Conservation (phyloP, 192 early-diverging fungal species). For the Kickxella alabastrina region DNA sequence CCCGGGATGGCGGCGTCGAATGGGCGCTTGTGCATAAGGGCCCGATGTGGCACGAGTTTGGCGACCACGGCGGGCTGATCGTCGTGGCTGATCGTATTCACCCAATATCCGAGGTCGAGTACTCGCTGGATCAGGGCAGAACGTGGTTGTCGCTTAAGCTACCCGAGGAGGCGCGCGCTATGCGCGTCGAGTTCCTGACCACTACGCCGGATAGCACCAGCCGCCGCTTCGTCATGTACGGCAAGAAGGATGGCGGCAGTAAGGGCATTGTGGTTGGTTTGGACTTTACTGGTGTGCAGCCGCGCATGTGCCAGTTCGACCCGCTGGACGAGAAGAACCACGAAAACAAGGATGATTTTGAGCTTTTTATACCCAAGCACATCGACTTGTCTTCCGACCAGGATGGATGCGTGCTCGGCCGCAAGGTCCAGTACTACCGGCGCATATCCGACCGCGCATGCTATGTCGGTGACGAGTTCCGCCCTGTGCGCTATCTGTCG, state of each 20-base stretch:
- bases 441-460: constrained; percentile 65
- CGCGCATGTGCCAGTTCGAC: constrained; percentile 51
- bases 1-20: constrained; percentile 77
- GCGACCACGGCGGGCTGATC: constrained; percentile 86
- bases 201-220: constrained; percentile 61
- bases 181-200: constrained; percentile 71
- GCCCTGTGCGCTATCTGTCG: constrained; percentile 53
- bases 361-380: constrained; percentile 58
- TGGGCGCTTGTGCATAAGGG: constrained; percentile 83
- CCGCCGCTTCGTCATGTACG: constrained; percentile 77
- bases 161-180: constrained; percentile 63
- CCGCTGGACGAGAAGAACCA: constrained; percentile 19
- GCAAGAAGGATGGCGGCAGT: constrained; percentile 39
- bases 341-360: constrained; percentile 60
- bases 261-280: constrained; percentile 33
- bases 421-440: constrained; percentile 67
- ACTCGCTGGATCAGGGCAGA: constrained; percentile 76
- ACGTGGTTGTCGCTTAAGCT: constrained; percentile 64
- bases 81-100: constrained; percentile 77
- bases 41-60: constrained; percentile 90
- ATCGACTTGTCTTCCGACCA: constrained; percentile 37
- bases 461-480: constrained; percentile 69
- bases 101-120: constrained; percentile 58
- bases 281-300: constrained; percentile 48
- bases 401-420: constrained; percentile 63